Conservation (phyloP, 176 grass and related monocot species). For the Saccharum spontaneum region DNA sequence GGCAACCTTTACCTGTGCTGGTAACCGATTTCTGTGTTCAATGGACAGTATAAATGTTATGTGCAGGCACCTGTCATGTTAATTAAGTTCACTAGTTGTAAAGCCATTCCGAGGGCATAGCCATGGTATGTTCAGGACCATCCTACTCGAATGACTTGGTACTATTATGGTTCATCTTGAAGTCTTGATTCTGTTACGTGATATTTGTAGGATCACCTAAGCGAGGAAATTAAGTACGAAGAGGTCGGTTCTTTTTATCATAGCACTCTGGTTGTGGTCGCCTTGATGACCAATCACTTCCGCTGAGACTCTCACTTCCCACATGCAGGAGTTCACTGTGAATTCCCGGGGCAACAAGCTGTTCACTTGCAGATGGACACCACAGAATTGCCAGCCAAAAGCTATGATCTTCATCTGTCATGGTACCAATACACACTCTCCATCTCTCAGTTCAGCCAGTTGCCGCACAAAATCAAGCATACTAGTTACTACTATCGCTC, state of each 20-base stretch:
- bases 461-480: not conserved
- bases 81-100: not conserved
- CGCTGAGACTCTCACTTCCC: not conserved
- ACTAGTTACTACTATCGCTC: not conserved
- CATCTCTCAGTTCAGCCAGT: not conserved
- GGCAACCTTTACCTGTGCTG: not conserved
- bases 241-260: constrained; percentile 13
- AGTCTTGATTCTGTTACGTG: not conserved
- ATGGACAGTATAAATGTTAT: constrained; percentile 2
- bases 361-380: constrained; percentile 61
- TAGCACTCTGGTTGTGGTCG: not conserved
- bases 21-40: not conserved
- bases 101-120: not conserved
- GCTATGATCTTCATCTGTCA: constrained; percentile 64
- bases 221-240: constrained; percentile 28
- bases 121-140: constrained; percentile 38
- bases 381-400: constrained; percentile 39
- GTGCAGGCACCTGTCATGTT: not conserved
- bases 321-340: constrained; percentile 60
- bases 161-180: not conserved
- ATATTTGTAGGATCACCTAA: constrained; percentile 21
- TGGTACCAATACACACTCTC: constrained; percentile 2
- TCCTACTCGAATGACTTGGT: not conserved
- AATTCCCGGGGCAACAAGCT: constrained; percentile 48
- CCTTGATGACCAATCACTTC: not conserved